Base-by-base conservation (phyloP, 192 early-diverging fungal species). In the Gorgonomyces haynaldii region DNA sequence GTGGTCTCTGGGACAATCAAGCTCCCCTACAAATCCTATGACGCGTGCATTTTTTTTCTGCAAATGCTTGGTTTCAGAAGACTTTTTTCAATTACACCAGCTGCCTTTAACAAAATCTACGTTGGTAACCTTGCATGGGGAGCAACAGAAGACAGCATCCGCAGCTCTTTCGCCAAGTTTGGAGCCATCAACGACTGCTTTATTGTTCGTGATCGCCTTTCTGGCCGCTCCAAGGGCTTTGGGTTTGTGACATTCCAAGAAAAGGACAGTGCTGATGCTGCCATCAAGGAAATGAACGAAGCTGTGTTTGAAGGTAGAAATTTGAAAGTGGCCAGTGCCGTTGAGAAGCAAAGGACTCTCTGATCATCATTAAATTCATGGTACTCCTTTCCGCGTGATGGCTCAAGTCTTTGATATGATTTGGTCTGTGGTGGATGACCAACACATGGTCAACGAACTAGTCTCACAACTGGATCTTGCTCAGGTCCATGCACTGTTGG, bases 201-300 rank as follows among this genome's bases (percentile, higher is more conserved):
- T 22, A 74, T 90, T 29, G 65, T 84, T 34, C 58, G 30, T 12
- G 82, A 84, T 45, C 69, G 76, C 41, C 70, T 81, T 16, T 79
- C 78, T 46, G 81, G 84, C 84, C 22, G 19, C 4, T 77, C 75
- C 41, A 70, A 76, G 40, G 83, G 83, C 6, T 85, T 81, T 54
- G 86, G 80, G 0, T 86, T 86, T 52, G 74, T 85, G 19, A 72
- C 64, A 31, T 66, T 56, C 28, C 61, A 67, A 13, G 68, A 28
- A 7, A 37, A 17, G 32, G 34, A 24, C 5, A 26, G n/a, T 37
- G 34, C 32, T 21, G 46, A 49, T 5, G 8, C 8, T 7, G 46
- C 46, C 10, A 38, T 49, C 22, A 49, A 49, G n/a, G 23, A 38
- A 1, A 49, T 49, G 46, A 28, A 49, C 21, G 20, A 36, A 49